phyloP scores from a whole-genome alignment of 208 protist species.

The Trypanosoma scelopori region DNA sequence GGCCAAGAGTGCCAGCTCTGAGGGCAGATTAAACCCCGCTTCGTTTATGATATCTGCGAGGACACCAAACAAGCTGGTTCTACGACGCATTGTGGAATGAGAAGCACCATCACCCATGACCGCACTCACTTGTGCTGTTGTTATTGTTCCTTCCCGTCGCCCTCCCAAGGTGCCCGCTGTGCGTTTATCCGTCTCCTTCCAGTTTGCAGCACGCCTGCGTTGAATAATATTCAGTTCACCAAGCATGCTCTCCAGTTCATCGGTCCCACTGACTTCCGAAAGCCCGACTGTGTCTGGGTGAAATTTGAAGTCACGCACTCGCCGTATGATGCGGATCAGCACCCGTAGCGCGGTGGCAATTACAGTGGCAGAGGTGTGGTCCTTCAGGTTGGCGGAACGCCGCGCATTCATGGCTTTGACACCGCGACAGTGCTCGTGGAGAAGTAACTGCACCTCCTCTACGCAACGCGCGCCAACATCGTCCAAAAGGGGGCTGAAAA shows the following conservation, averaged over 20 bases:
- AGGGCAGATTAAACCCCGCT: constrained; percentile 47
- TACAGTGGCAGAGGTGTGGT: constrained; percentile 48
- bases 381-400: constrained; percentile 57
- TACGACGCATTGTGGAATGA: constrained; percentile 1
- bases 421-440: constrained; percentile 72
- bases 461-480: constrained; percentile 78
- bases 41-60: constrained; percentile 80
- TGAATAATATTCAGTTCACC: constrained; percentile 27
- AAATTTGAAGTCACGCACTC: constrained; percentile 65
- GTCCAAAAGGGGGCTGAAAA: constrained; percentile 79
- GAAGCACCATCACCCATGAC: neutral
- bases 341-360: constrained; percentile 58
- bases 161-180: neutral
- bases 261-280: constrained; percentile 23
- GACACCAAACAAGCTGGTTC: constrained; percentile 52
- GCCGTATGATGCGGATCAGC: constrained; percentile 68
- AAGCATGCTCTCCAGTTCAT: constrained; percentile 21
- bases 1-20: constrained; percentile 47
- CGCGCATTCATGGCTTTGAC: constrained; percentile 67
- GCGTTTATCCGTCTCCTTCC: neutral
- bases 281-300: constrained; percentile 64
- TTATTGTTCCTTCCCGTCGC: neutral
- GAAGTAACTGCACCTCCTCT: constrained; percentile 50
- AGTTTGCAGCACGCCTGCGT: constrained; percentile 21
- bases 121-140: neutral